phyloP scores from a whole-genome alignment of 2,329 filamentous ascomycete species.

The Cyanodermella asteris region DNA sequence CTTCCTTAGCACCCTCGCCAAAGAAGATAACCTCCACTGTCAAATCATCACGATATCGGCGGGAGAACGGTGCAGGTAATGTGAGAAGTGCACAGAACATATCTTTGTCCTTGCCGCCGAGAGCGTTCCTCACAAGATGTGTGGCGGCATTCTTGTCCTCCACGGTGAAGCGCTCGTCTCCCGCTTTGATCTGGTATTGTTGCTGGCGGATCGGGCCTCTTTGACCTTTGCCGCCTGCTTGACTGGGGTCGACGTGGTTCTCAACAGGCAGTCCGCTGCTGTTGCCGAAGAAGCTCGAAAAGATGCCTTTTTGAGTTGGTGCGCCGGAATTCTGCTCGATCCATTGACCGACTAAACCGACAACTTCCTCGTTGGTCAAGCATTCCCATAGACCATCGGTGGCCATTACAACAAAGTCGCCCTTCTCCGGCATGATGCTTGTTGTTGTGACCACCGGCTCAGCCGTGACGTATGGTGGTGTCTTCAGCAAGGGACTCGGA shows the following conservation, averaged over 20 bases:
- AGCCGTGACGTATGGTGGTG: conserved; percentile 89
- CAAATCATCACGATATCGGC: conserved; percentile 82
- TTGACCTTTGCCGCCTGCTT: conserved; percentile 40
- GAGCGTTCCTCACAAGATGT: conserved; percentile 81
- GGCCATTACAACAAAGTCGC: conserved; percentile 89
- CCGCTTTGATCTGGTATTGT: conserved; percentile 62
- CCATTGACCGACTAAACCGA: conserved; percentile 92
- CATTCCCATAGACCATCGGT: conserved; percentile 98
- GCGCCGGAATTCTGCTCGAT: conserved; percentile 49
- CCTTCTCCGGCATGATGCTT: conserved; percentile 67
- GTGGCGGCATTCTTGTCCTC: conserved; percentile 93
- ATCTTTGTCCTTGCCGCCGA: conserved; percentile 82
- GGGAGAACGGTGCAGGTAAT: conserved; percentile 71
- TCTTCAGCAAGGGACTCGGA: conserved; percentile 57
- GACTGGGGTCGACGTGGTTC: conserved; percentile 24
- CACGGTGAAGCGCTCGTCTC: conserved; percentile 64
- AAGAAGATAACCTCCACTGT: conserved; percentile 99
- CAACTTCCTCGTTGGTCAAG: conserved; percentile 94
- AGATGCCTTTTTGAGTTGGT: conserved; percentile 17
- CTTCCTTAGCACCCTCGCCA: conserved; percentile 44
- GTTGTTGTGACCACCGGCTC: conserved; percentile 90
- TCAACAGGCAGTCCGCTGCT: conserved; percentile 51
- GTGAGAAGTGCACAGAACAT: conserved; percentile 85
- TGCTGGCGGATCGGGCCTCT: conserved; percentile 61
- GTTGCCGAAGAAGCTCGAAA: conserved; percentile 25